A percentile compares a stretch with the other conserved stretches of the same genome.
Evolutionary conservation across 768 basidiomycete species (phyloP).

Genomic region (Zangia roseola): DNA sequence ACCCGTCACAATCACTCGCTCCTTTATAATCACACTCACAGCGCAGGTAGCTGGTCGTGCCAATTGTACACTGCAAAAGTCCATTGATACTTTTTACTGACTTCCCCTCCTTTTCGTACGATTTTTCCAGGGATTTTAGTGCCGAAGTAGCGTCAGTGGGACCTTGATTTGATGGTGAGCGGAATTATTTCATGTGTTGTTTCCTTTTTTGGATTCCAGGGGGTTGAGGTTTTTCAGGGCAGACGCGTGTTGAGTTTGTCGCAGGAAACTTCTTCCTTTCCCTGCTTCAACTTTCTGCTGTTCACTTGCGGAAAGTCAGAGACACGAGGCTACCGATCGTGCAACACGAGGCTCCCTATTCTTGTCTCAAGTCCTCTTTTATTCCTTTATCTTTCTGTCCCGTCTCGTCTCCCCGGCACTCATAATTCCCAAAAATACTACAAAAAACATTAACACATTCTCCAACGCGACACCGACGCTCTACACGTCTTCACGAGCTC

Average conservation of each 20-base stretch:
- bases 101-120: background rate
- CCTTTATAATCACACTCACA: conserved; percentile 1
- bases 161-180: conserved; percentile 28
- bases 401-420: conserved; percentile 12
- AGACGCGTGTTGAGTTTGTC: conserved; percentile 24
- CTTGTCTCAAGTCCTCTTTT: conserved; percentile 3
- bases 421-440: conserved; percentile 23
- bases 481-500: conserved; percentile 28
- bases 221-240: conserved; percentile 36
- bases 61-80: too few relatives aligned
- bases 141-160: conserved; percentile 12
- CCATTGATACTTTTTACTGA: conserved; percentile 16
- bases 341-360: conserved; percentile 48
- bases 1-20: background rate
- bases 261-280: conserved; percentile 19
- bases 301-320: conserved; percentile 41
- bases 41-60: conserved; percentile 11
- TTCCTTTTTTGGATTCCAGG: conserved; percentile 30
- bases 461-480: conserved; percentile 35
- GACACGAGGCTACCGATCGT: conserved; percentile 48
- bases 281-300: conserved; percentile 27
- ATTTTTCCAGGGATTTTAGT: background rate
- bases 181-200: conserved; percentile 13
- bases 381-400: conserved; percentile 24
- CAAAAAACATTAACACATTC: conserved; percentile 15